These are phyloP conservation scores for Cladophialophora chaetospira DNA, from an alignment of 2,329 filamentous ascomycete species.

Conservation along the genomic window DNA sequence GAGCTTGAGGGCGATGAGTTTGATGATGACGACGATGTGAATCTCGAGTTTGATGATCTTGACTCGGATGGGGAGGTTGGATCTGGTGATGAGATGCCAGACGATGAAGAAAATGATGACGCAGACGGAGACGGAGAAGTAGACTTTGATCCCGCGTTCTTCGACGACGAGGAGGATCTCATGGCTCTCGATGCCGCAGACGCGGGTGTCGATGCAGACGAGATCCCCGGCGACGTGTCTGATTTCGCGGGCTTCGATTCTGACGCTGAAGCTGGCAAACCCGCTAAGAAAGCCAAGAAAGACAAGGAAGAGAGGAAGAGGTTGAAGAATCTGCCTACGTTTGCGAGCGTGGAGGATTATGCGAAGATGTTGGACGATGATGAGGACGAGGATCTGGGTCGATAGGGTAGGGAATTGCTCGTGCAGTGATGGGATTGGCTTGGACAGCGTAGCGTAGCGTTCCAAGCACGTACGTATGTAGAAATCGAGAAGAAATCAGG, in stretches of 20 bases:
- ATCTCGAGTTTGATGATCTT: constrained; percentile 58
- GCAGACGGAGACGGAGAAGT: constrained; percentile 50
- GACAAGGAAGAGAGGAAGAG: constrained; percentile 62
- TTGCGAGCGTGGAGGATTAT: constrained; percentile 93
- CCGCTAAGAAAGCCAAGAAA: constrained; percentile 37
- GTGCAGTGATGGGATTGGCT: too few species aligned
- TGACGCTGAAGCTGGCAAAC: constrained; percentile 9
- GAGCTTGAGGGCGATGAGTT: constrained; percentile 65
- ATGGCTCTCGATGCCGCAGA: constrained; percentile 51
- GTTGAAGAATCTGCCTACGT: constrained; percentile 85
- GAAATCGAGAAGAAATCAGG: too few species aligned
- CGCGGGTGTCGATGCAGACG: not conserved
- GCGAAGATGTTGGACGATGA: constrained; percentile 78
- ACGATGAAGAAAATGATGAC: constrained; percentile 49
- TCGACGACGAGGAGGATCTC: constrained; percentile 56
- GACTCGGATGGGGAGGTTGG: constrained; percentile 50
- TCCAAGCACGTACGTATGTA: too few species aligned
- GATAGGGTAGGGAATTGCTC: not conserved
- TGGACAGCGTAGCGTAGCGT: too few species aligned
- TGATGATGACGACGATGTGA: constrained; percentile 58
- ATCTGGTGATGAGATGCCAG: too few species aligned
- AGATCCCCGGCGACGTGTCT: constrained; percentile 1
- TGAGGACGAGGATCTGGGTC: constrained; percentile 50
- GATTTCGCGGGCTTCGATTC: constrained; percentile 25
- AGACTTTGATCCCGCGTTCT: constrained; percentile 44